Percentiles rank a stretch among this genome's conserved stretches.
These are phyloP conservation scores for Capsella bursapastoris DNA, from an alignment of 345 rosid species.

Conservation along the genomic window DNA sequence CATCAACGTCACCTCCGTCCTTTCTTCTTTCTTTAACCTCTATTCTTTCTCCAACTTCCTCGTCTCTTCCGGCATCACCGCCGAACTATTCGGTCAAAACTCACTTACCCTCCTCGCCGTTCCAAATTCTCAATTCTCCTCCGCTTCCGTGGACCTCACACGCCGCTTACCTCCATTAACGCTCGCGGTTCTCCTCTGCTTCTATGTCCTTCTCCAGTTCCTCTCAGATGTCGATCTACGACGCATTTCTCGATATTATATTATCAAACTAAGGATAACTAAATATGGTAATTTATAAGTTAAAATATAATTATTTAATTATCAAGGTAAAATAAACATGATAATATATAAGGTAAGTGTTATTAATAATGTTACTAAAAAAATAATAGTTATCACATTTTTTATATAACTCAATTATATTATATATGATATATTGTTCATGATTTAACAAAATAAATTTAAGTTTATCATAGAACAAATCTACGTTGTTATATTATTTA, in stretches of 20 bases:
- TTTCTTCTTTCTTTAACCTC: slow-evolving; percentile 66
- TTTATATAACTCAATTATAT: too few species aligned
- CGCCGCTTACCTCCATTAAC: slow-evolving; percentile 69
- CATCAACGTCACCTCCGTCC: slow-evolving; percentile 68
- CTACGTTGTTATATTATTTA: too few species aligned
- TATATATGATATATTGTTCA: too few species aligned
- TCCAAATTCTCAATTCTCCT: slow-evolving; percentile 65
- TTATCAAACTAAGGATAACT: too few species aligned
- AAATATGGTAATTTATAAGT: too few species aligned
- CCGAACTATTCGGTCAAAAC: slow-evolving; percentile 63
- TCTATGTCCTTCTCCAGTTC: slow-evolving; percentile 80
- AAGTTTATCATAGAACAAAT: too few species aligned
- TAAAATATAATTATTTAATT: too few species aligned
- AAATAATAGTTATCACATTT: too few species aligned
- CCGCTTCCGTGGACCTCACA: slow-evolving; percentile 55
- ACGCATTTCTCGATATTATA: slow-evolving; percentile 47
- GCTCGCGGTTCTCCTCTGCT: slow-evolving; percentile 85
- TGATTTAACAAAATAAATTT: too few species aligned
- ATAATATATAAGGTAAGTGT: too few species aligned
- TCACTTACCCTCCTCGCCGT: slow-evolving; percentile 82
- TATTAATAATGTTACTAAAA: too few species aligned
- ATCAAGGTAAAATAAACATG: too few species aligned
- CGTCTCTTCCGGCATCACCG: slow-evolving; percentile 55
- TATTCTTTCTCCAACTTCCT: slow-evolving; percentile 61
- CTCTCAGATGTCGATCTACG: slow-evolving; percentile 68